Evolutionary conservation across 495 filamentous ascomycete genomes (phyloP), one percentile per base, ranked within the genome.

Genomic region (Penicillium malachiteum): DNA sequence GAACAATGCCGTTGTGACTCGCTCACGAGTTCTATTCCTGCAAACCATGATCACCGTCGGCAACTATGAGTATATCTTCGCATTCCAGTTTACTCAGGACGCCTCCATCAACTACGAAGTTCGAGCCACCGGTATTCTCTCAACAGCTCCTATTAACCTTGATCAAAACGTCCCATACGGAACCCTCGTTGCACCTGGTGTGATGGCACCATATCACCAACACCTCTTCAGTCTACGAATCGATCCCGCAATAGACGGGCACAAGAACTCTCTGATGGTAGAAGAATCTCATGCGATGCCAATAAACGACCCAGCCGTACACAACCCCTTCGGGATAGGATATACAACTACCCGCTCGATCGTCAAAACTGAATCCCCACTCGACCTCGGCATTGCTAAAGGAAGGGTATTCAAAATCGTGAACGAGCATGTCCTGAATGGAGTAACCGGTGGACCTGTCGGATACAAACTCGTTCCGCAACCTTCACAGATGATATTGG

Each of bases 151-250:
- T 0, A 85, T 96, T 48, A 83, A 89, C 50, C 48, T 59, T 3
- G 62, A 42, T 11, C 78, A 85, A 21, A 58, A 58, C 6, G 64
- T 71, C 1, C 85, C 80, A 21, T 96, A 85, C 71, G 92, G 92
- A 26, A 97, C 91, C 0, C 73, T 91, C 38, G 90, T 97, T 8
- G 87, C 89, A 51, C 91, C 90, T 0, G 92, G 92, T 0, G 90
- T 92, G 3, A 74, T 96, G 4, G 91, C 81, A 0, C 74, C 84
- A 50, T 81, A 87, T 58, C 92, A 96, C 62, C 92, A 96, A 62
- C 92, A 97, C 70, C 86, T 96, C 55, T 94, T 97, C 75, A 88
- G 81, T 16, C 83, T 96, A 0, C 89, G 92, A 18, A 81, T 96
- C 7, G 91, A 96, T 68, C 91, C 92, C 0, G 79, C 81, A 41